Evolutionary conservation across 2,329 filamentous ascomycete genomes (phyloP).

Genomic region (Neodidymelliopsis sp.): DNA sequence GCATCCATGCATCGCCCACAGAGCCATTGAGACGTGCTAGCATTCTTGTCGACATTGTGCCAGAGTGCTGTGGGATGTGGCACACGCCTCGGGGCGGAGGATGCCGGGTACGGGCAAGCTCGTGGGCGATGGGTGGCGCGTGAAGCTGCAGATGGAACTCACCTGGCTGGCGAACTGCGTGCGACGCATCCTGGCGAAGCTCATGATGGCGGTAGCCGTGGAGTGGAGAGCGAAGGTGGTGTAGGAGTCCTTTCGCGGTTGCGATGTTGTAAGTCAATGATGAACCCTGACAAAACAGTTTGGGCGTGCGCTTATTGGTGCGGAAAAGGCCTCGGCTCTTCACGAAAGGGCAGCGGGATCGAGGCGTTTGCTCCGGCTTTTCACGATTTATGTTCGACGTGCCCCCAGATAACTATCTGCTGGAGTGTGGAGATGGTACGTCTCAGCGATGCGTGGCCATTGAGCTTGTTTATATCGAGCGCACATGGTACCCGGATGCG

Average conservation of each 20-base stretch:
- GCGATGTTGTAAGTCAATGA: slow-evolving; percentile 35
- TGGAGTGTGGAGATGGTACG: slow-evolving; percentile 5
- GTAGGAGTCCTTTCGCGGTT: slow-evolving; percentile 32
- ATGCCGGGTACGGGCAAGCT: slow-evolving; percentile 25
- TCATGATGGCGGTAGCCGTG: slow-evolving; percentile 46
- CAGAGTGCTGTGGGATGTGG: slow-evolving; percentile 29
- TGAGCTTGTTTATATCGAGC: background rate
- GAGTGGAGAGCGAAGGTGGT: slow-evolving; percentile 35
- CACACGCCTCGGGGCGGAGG: slow-evolving; percentile 38
- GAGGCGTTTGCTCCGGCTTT: slow-evolving; percentile 33
- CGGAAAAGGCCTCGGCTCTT: slow-evolving; percentile 37
- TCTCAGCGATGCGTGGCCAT: background rate
- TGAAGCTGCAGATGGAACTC: slow-evolving; percentile 27
- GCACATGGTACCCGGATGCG: background rate
- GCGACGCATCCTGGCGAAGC: slow-evolving; percentile 51
- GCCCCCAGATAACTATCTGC: slow-evolving; percentile 6
- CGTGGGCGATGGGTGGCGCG: slow-evolving; percentile 19
- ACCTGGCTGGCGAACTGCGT: slow-evolving; percentile 50
- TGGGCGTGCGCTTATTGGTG: slow-evolving; percentile 35
- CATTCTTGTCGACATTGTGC: slow-evolving; percentile 12
- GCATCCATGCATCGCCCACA: slow-evolving; percentile 1
- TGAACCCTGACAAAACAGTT: slow-evolving; percentile 32
- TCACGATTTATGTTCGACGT: slow-evolving; percentile 22
- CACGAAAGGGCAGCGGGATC: slow-evolving; percentile 24
- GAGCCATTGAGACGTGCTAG: slow-evolving; percentile 5